phyloP scores from a whole-genome alignment of 2,329 filamentous ascomycete species.

The Aspergillus uvarum region DNA sequence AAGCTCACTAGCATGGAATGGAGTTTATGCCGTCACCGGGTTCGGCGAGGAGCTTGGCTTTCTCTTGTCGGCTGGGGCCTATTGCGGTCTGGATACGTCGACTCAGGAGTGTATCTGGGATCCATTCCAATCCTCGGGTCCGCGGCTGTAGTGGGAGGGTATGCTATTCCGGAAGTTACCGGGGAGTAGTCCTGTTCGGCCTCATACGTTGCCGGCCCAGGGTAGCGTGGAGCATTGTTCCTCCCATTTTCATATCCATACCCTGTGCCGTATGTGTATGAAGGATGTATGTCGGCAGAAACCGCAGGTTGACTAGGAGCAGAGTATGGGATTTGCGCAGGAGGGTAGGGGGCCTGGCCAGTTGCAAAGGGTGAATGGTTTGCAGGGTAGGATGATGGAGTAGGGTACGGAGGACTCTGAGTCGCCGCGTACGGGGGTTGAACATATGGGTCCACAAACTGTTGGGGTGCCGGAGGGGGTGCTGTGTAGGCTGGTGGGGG shows the following conservation, averaged over 20 bases:
- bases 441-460: slow-evolving; percentile 38
- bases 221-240: slow-evolving; percentile 43
- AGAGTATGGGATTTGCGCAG: slow-evolving; percentile 35
- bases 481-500: slow-evolving; percentile 38
- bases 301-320: slow-evolving; percentile 38
- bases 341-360: slow-evolving; percentile 37
- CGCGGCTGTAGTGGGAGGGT: slow-evolving; percentile 42
- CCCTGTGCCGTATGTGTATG: slow-evolving; percentile 41
- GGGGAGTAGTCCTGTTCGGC: slow-evolving; percentile 43
- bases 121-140: slow-evolving; percentile 46
- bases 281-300: slow-evolving; percentile 39
- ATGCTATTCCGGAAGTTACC: slow-evolving; percentile 41
- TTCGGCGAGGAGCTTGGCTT: slow-evolving; percentile 37
- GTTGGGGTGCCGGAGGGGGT: slow-evolving; percentile 27
- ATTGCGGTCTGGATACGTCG: slow-evolving; percentile 36
- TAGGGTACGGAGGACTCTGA: slow-evolving; percentile 35
- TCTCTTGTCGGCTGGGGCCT: slow-evolving; percentile 43
- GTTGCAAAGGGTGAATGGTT: slow-evolving; percentile 37
- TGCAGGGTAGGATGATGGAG: slow-evolving; percentile 33
- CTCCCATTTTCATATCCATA: slow-evolving; percentile 40
- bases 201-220: slow-evolving; percentile 42
- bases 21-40: slow-evolving; percentile 32
- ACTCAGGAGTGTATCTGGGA: slow-evolving; percentile 45
- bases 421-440: slow-evolving; percentile 34
- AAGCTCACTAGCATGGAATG: slow-evolving; percentile 12